phyloP scores from a whole-genome alignment of 768 basidiomycete genomes.

The Leucosporidium yakuticum region DNA sequence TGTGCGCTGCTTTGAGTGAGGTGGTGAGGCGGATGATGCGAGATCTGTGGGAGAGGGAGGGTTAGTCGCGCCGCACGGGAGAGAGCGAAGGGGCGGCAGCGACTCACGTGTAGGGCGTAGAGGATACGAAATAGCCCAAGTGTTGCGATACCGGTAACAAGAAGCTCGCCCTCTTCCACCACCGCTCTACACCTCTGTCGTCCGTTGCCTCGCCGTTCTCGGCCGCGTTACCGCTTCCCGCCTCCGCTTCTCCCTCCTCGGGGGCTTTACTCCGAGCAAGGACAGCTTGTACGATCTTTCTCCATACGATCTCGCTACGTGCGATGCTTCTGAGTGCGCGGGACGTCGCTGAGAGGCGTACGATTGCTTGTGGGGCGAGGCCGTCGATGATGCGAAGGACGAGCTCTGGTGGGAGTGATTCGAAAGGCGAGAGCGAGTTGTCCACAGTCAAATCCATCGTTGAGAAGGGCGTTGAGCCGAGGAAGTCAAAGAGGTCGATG shows the following conservation, averaged over 20 bases:
- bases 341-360: conserved; percentile 3
- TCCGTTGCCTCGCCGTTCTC: background rate
- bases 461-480: too few relatives aligned
- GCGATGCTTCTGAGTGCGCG: background rate
- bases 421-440: background rate
- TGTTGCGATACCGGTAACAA: conserved; percentile 1
- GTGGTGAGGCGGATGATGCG: conserved; percentile 19
- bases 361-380: conserved; percentile 19
- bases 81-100: background rate
- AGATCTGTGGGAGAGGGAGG: conserved; percentile 7
- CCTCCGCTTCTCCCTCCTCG: background rate
- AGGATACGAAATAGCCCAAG: conserved; percentile 21
- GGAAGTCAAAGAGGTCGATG: too few relatives aligned
- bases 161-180: conserved; percentile 9
- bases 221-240: background rate
- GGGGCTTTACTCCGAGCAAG: background rate
- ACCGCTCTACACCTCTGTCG: background rate
- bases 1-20: background rate
- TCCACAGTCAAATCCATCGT: too few relatives aligned
- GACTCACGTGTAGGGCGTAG: conserved; percentile 19
- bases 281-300: background rate
- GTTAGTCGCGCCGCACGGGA: background rate
- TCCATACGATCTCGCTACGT: conserved; percentile 9
- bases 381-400: conserved; percentile 5
- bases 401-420: conserved; percentile 27